Evolutionary conservation across 345 rosid species (phyloP), one percentile per base, ranked within the genome.

Genomic region (Populus euphratica): DNA sequence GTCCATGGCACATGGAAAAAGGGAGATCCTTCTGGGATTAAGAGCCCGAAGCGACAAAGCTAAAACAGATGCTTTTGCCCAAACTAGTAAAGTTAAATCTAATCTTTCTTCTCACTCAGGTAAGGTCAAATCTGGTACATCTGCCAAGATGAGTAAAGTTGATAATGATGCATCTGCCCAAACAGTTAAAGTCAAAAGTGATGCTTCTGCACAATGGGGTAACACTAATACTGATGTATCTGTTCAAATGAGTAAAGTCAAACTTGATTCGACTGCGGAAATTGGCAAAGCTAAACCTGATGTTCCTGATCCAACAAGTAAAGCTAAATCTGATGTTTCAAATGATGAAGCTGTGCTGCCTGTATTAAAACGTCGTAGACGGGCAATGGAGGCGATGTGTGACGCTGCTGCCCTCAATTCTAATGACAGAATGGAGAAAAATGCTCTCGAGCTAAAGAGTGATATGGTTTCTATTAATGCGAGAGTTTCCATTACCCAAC

Each of bases 311-410:
- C 41, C 36, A 47, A 33, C 29, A 8, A 61, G 69, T n/a, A 69
- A 68, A 9, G 61, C 61, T 56, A 82, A 56, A 35, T 21, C 72
- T 17, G 72, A 67, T 78, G 49, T 72, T 52, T 35, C 79, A 20
- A 69, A 84, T 80, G 91, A 90, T 83, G 92, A 93, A 83, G 83
- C 86, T 78, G 88, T 80, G 78, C 79, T 88, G 36, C 88, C 92
- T 39, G 73, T 83, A 72, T 78, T 90, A 5, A 93, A 92, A 85
- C 89, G 91, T 4, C 88, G 73, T 41, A 86, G 83, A 76, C 83
- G 86, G 77, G 91, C 91, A 17, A 61, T 82, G 84, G 98, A 90
- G 88, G 87, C 89, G n/a, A 86, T 84, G 86, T 82, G 86, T 62
- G 86, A 83, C 76, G 78, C 96, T 77, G 80, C 85, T 73, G 59